Percentiles rank a stretch among this genome's conserved stretches.
These are phyloP conservation scores for Penicillium occitanis DNA, from an alignment of 2,329 filamentous ascomycete genomes.

Conservation along the genomic window DNA sequence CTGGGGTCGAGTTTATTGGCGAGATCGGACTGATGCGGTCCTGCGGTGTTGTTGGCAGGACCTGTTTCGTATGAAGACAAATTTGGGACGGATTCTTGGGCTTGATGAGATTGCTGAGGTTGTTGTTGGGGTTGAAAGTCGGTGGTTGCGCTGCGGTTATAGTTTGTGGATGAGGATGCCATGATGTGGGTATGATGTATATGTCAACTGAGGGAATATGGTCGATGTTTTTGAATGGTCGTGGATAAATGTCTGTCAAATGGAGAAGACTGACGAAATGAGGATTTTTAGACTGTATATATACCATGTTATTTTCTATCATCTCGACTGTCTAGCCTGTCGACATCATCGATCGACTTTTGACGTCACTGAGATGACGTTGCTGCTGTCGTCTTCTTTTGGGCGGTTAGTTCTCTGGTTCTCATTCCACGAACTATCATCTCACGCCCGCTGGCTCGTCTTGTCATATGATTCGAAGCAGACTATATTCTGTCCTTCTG, in stretches of 20 bases:
- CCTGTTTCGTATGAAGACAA: constrained; percentile 9
- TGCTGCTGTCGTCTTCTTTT: neutral
- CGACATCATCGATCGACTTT: constrained; percentile 12
- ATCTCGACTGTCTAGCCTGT: neutral
- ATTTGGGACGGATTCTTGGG: neutral
- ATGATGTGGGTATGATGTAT: constrained; percentile 7
- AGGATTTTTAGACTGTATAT: neutral
- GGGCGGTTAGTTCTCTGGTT: neutral
- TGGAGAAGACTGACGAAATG: too few relatives aligned
- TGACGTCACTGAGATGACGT: constrained; percentile 12
- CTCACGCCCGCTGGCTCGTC: neutral
- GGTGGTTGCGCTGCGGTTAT: neutral
- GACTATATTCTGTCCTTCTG: neutral
- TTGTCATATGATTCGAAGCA: neutral
- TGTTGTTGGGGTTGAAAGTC: neutral
- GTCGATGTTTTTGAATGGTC: neutral
- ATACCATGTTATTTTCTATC: neutral
- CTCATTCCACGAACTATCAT: neutral
- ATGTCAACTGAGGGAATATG: neutral
- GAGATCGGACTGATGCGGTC: constrained; percentile 11
- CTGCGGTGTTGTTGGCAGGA: constrained; percentile 12
- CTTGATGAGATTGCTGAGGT: too few relatives aligned
- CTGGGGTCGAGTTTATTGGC: constrained; percentile 40
- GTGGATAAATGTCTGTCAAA: neutral
- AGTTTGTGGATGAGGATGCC: neutral